Evolutionary conservation across 2,329 filamentous ascomycete genomes (phyloP).

Genomic region (Fusarium nygamai): DNA sequence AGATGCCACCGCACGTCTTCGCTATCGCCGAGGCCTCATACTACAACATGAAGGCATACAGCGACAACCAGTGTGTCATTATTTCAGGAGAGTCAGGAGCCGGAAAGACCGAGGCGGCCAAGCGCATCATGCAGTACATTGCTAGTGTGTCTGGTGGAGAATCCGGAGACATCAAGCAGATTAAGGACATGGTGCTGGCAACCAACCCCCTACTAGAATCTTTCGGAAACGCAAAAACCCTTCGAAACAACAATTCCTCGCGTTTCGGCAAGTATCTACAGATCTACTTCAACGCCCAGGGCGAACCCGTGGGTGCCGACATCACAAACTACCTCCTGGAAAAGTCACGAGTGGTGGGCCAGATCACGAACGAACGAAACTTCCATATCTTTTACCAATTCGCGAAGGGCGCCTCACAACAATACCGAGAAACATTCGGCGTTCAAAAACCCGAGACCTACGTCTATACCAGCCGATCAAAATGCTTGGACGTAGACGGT

Average conservation of each 20-base stretch:
- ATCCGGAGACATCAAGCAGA: slow-evolving; percentile 90
- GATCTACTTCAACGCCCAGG: slow-evolving; percentile 91
- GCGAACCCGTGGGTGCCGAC: slow-evolving; percentile 94
- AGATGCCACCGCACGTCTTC: slow-evolving; percentile 96
- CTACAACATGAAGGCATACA: slow-evolving; percentile 99
- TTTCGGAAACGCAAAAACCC: slow-evolving; percentile 97
- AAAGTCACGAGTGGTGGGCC: slow-evolving; percentile 93
- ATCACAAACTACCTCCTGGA: slow-evolving; percentile 98
- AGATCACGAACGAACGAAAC: slow-evolving; percentile 94
- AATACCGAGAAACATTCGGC: slow-evolving; percentile 88
- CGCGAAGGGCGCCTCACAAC: slow-evolving; percentile 89
- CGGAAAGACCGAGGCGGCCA: slow-evolving; percentile 97
- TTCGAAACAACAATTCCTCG: slow-evolving; percentile 98
- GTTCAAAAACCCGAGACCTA: slow-evolving; percentile 94
- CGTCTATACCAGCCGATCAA: slow-evolving; percentile 90
- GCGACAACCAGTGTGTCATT: slow-evolving; percentile 98
- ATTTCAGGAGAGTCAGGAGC: slow-evolving; percentile 98
- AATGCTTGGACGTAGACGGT: slow-evolving; percentile 92
- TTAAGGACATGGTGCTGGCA: slow-evolving; percentile 99
- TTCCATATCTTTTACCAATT: slow-evolving; percentile 99
- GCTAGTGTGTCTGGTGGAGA: slow-evolving; percentile 91
- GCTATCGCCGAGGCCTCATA: slow-evolving; percentile 95
- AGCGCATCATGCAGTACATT: slow-evolving; percentile 99
- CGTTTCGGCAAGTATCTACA: slow-evolving; percentile 98
- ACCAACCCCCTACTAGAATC: slow-evolving; percentile 97